Conservation (phyloP, 2,329 filamentous ascomycete species). For the Calonectria henricotiae region DNA sequence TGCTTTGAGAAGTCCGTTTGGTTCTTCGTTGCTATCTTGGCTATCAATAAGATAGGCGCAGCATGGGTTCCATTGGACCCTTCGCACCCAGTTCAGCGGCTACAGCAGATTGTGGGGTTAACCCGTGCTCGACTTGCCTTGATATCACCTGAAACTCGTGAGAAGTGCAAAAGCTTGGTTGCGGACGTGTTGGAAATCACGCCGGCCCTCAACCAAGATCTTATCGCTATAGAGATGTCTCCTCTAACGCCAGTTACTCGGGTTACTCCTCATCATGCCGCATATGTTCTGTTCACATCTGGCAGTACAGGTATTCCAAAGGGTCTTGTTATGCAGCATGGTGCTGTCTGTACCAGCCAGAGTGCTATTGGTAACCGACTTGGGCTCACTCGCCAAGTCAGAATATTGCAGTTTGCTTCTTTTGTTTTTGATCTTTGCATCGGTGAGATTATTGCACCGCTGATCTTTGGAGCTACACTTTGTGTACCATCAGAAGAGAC, state of each 20-base stretch:
- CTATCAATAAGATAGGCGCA: conserved; percentile 12
- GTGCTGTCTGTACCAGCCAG: too few relatives aligned
- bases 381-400: conserved; percentile 20
- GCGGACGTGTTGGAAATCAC: not conserved
- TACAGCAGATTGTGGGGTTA: not conserved
- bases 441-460: conserved; percentile 26
- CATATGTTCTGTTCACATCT: conserved; percentile 48
- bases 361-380: conserved; percentile 23
- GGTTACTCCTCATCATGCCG: not conserved
- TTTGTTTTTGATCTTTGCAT: conserved; percentile 34
- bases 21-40: conserved; percentile 31
- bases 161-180: not conserved
- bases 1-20: conserved; percentile 42
- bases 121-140: not conserved
- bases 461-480: conserved; percentile 33
- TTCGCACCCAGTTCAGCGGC: not conserved
- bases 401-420: conserved; percentile 35
- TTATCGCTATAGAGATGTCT: not conserved
- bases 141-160: not conserved
- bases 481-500: conserved; percentile 31
- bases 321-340: conserved; percentile 45
- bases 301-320: conserved; percentile 51
- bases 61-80: conserved; percentile 22
- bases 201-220: not conserved
- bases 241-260: not conserved